A percentile compares a stretch with the other conserved stretches of the same genome.
phyloP scores from a whole-genome alignment of 441 rosid genomes.

The Rhodomyrtus psidioides region DNA sequence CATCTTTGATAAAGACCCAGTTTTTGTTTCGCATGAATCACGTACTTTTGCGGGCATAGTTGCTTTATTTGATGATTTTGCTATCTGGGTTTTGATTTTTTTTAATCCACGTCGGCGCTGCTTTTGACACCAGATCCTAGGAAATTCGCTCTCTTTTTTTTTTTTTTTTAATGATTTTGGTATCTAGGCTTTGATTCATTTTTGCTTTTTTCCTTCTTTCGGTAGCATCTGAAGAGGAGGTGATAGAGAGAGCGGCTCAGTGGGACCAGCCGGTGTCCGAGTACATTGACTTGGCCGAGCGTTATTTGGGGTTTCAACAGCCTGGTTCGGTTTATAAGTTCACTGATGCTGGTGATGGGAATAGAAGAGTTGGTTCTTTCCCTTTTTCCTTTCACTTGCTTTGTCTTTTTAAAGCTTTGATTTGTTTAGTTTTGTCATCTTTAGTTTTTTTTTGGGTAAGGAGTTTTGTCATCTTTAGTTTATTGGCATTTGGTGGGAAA shows the following conservation, averaged over 20 bases:
- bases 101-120: neutral
- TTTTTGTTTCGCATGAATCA: neutral
- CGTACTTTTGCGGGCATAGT: neutral
- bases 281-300: constrained; percentile 56
- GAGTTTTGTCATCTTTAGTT: neutral
- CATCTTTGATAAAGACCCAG: neutral
- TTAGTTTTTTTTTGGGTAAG: too few species aligned
- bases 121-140: neutral
- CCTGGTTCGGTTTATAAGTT: constrained; percentile 57
- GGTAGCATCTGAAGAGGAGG: constrained; percentile 69
- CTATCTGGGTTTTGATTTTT: neutral
- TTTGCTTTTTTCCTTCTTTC: neutral
- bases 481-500: neutral
- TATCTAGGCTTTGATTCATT: neutral
- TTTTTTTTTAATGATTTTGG: neutral
- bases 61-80: neutral
- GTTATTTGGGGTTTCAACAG: constrained; percentile 64
- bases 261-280: constrained; percentile 75
- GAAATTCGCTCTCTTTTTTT: too few species aligned
- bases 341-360: constrained; percentile 55
- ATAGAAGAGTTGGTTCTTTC: constrained; percentile 42
- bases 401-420: neutral
- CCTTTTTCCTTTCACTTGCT: neutral
- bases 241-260: constrained; percentile 72
- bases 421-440: neutral